phyloP scores from a whole-genome alignment of 306 rosid genomes.

The Argentina anserina region DNA sequence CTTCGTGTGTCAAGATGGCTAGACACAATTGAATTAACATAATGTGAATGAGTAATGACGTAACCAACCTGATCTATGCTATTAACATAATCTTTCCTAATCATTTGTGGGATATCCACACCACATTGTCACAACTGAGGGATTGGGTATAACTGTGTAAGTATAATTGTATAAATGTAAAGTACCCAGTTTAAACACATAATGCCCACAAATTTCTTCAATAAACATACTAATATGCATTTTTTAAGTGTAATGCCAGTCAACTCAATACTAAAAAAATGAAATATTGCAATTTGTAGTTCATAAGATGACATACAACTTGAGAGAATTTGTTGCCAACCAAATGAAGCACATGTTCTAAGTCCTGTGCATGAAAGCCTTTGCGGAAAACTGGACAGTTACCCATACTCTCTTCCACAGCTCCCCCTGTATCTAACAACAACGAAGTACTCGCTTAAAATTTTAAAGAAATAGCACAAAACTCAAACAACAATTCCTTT shows the following conservation, averaged over 20 bases:
- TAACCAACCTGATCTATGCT: background rate
- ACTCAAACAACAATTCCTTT: background rate
- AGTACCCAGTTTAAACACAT: background rate
- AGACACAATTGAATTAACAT: background rate
- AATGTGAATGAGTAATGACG: background rate
- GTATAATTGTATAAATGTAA: no score
- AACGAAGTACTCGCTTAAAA: conserved; percentile 16
- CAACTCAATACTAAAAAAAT: background rate
- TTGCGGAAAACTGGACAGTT: conserved; percentile 85
- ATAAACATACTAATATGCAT: background rate
- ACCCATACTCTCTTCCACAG: conserved; percentile 43
- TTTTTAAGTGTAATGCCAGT: background rate
- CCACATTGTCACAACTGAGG: background rate
- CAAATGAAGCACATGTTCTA: conserved; percentile 68
- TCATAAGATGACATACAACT: conserved; percentile 36
- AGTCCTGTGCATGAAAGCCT: conserved; percentile 58
- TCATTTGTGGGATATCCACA: background rate
- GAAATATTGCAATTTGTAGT: background rate
- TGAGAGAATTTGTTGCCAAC: conserved; percentile 49
- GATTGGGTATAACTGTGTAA: no score
- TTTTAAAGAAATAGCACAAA: background rate
- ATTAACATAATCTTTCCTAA: background rate
- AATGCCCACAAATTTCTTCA: background rate
- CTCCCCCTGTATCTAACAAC: conserved; percentile 29
- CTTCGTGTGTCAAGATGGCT: background rate